Evolutionary conservation across 345 rosid genomes (phyloP).

Genomic region (Abelmoschus esculentus): DNA sequence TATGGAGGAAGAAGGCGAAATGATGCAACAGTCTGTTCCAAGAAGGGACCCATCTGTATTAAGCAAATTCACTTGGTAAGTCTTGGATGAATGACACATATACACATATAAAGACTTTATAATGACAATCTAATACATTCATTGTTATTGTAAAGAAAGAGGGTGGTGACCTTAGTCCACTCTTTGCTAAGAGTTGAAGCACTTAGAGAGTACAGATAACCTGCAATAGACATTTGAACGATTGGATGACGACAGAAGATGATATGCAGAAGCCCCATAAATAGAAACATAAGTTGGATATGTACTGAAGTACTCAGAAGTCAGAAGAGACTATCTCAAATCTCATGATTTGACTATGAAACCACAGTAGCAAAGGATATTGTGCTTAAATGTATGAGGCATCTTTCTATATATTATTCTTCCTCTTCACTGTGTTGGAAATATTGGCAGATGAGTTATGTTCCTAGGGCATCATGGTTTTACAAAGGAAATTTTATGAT

Average conservation of each 20-base stretch:
- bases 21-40: constrained; percentile 56
- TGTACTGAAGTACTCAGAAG: background rate
- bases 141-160: constrained; percentile 8
- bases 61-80: constrained; percentile 6
- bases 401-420: background rate
- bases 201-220: constrained; percentile 70
- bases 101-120: background rate
- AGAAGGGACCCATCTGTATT: constrained; percentile 79
- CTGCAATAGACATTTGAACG: constrained; percentile 32
- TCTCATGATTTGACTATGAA: background rate
- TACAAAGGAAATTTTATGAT: constrained; percentile 6
- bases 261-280: background rate
- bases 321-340: background rate
- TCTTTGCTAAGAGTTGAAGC: constrained; percentile 87
- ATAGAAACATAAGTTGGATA: background rate
- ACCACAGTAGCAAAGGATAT: too few relatives aligned
- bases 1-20: constrained; percentile 84
- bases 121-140: background rate
- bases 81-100: background rate
- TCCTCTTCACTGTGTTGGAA: background rate
- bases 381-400: background rate
- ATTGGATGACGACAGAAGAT: background rate
- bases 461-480: background rate
- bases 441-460: background rate
- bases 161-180: constrained; percentile 59